Percentiles rank a stretch among this genome's conserved stretches.
phyloP scores from a whole-genome alignment of 2,329 filamentous ascomycete species.

The Colletotrichum acutatum region DNA sequence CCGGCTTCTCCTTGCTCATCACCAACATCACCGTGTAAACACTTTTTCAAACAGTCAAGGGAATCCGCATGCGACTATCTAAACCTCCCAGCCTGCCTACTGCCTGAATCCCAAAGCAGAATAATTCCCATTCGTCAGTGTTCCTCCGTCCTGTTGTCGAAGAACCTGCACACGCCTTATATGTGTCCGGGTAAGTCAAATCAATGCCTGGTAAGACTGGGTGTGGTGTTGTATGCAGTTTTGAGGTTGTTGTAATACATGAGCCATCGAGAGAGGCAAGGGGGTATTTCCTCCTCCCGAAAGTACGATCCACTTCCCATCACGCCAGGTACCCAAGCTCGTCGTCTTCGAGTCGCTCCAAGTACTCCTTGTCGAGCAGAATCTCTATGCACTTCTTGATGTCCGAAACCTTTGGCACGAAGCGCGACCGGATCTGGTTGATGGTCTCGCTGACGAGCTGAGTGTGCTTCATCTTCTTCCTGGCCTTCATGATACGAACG shows the following conservation, averaged over 20 bases:
- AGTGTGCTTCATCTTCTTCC: constrained; percentile 98
- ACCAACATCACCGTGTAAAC: background rate
- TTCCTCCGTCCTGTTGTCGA: constrained; percentile 30
- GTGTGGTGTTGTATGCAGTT: constrained; percentile 31
- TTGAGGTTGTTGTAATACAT: constrained; percentile 35
- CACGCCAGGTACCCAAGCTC: constrained; percentile 95
- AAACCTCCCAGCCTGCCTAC: constrained; percentile 20
- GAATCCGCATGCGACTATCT: constrained; percentile 33
- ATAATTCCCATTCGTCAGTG: constrained; percentile 14
- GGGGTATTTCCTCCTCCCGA: constrained; percentile 33
- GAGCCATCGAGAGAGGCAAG: constrained; percentile 24
- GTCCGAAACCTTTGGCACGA: constrained; percentile 90
- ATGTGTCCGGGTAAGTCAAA: constrained; percentile 26
- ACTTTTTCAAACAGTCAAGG: constrained; percentile 15
- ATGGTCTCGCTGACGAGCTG: constrained; percentile 96
- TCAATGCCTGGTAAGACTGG: constrained; percentile 22
- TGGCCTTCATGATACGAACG: constrained; percentile 99
- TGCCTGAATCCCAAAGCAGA: constrained; percentile 29
- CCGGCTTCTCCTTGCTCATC: background rate
- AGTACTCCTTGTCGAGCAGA: constrained; percentile 97
- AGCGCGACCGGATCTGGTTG: constrained; percentile 91
- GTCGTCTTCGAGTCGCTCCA: constrained; percentile 94
- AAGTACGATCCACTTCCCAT: constrained; percentile 40
- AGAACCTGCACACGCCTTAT: constrained; percentile 27
- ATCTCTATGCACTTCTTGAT: constrained; percentile 99